Percentiles rank a stretch among this genome's conserved stretches.
These are phyloP conservation scores for Paxillus ammoniavirescens DNA, from an alignment of 768 basidiomycete genomes.

Conservation along the genomic window DNA sequence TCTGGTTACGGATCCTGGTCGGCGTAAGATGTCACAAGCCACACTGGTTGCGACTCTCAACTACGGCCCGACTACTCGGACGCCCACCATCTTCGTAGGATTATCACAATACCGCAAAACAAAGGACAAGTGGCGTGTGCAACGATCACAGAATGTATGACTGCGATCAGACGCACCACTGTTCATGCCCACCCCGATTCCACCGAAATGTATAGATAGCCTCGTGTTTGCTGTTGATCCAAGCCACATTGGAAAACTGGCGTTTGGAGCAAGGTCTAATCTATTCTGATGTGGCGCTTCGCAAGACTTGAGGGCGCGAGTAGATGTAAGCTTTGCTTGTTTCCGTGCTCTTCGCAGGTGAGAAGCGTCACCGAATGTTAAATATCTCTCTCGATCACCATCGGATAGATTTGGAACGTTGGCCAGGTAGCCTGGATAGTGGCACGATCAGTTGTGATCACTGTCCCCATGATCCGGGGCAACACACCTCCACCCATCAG, in stretches of 20 bases:
- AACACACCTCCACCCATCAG: slow-evolving; percentile 8
- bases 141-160: background rate
- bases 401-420: background rate
- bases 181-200: slow-evolving; percentile 2
- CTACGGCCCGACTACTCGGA: background rate
- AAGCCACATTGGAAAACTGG: slow-evolving; percentile 2
- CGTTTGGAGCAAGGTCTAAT: slow-evolving; percentile 1
- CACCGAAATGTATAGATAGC: slow-evolving; percentile 1
- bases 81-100: background rate
- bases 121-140: background rate
- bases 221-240: slow-evolving; percentile 4
- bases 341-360: slow-evolving; percentile 4
- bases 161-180: slow-evolving; percentile 6
- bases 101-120: background rate
- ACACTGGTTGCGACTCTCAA: background rate
- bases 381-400: background rate
- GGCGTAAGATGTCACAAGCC: background rate
- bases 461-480: slow-evolving; percentile 1
- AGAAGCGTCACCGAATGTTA: slow-evolving; percentile 2
- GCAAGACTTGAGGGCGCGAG: background rate
- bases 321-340: background rate
- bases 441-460: background rate
- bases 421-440: background rate
- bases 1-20: background rate
- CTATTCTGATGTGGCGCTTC: slow-evolving; percentile 4